Evolutionary conservation across 2,329 filamentous ascomycete genomes (phyloP).

Genomic region (Passalora sequoiae): DNA sequence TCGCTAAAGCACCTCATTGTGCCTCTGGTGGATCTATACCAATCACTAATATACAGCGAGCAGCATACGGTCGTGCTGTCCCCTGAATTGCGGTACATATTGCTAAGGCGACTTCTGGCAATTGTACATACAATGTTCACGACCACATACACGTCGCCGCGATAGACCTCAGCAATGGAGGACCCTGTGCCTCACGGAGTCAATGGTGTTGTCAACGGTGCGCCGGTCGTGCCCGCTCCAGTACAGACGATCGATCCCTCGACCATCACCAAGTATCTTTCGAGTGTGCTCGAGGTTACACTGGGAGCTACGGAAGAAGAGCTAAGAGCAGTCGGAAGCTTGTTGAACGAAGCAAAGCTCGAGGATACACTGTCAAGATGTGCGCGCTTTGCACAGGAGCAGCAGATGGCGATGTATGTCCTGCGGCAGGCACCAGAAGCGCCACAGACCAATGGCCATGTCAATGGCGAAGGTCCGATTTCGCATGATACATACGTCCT

Average conservation of each 20-base stretch:
- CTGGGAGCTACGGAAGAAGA: conserved; percentile 60
- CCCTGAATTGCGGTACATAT: conserved; percentile 3
- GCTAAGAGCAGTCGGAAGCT: conserved; percentile 72
- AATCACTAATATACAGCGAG: neutral
- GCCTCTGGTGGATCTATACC: neutral
- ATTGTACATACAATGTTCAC: conserved; percentile 12
- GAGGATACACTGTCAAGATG: conserved; percentile 82
- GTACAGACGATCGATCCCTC: conserved; percentile 41
- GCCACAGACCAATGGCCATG: conserved; percentile 48
- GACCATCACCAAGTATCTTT: conserved; percentile 46
- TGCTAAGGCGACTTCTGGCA: neutral
- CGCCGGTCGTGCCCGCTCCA: conserved; percentile 23
- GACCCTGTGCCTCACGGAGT: conserved; percentile 34
- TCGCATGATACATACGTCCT: conserved; percentile 67
- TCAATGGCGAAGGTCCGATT: conserved; percentile 23
- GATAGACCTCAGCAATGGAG: conserved; percentile 30
- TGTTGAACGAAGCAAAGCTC: conserved; percentile 68
- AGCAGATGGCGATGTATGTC: conserved; percentile 82
- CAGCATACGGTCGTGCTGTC: conserved; percentile 2
- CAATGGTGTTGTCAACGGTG: conserved; percentile 33
- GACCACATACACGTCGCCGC: neutral
- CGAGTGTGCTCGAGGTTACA: conserved; percentile 45
- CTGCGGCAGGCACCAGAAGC: conserved; percentile 64
- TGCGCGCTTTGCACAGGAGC: conserved; percentile 80
- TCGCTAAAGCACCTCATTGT: neutral